Base-by-base conservation (phyloP, 208 protist genomes). In the Leishmania amazonensis region DNA sequence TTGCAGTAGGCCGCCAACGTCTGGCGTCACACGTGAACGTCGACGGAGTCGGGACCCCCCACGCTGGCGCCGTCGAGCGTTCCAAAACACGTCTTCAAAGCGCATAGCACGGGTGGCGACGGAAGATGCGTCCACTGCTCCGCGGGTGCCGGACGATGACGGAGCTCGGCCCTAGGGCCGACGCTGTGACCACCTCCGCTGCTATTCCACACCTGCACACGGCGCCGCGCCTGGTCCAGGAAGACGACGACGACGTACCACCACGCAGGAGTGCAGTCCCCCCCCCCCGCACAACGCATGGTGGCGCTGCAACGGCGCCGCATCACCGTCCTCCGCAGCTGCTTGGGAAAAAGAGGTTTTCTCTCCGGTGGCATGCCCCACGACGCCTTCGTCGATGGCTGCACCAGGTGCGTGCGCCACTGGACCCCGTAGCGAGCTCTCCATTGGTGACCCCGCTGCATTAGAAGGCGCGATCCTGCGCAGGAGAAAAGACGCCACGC, bases 1-100 rank as follows among this genome's bases (percentile, higher is more conserved):
- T 90, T 90, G 81, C 90, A 90, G 82, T 91, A 91, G 40, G 83
- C 85, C 8, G 90, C 70, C 72, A 90, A 49, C 79, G 91, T 65
- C 58, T 85, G 68, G 24, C 57, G 79, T 19, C 90, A n/a, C 9
- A 86, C 86, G 73, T 81, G 88, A 2, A 90, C 75, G 58, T 94
- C 88, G 2, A 91, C 57, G 42, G 74, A 74, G 53, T 57, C 62
- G 58, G 90, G n/a, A 5, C 86, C 85, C 47, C 42, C 49, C 40
- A 80, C 78, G 17, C 77, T 35, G 45, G 79, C 72, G 28, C 79
- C 85, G 57, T 87, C 83, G 24, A 84, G 78, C 83, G 86, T 85
- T 17, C 82, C 31, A 7, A 87, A 49, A 64, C 28, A 47, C 42
- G 31, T 47, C 75, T 11, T 75, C 70, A 19, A 77, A 60, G 73